phyloP scores from a whole-genome alignment of 2,329 filamentous ascomycete species.

The Alternaria burnsii region DNA sequence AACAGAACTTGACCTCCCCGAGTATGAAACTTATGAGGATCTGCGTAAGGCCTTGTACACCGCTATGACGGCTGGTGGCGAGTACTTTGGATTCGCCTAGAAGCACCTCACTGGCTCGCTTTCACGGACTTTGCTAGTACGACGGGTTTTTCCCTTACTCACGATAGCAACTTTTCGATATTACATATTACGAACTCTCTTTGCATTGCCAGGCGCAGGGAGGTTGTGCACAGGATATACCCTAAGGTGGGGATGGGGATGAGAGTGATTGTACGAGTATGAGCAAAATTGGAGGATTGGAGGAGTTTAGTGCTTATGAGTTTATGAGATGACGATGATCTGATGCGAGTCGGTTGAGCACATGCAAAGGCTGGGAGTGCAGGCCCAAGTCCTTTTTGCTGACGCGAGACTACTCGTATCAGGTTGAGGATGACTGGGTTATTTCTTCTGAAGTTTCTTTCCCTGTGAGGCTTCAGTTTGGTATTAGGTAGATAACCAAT shows the following conservation, averaged over 20 bases:
- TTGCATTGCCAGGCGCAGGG: conserved; percentile 46
- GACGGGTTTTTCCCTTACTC: not conserved
- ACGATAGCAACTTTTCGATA: conserved; percentile 12
- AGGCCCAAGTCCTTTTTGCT: conserved; percentile 31
- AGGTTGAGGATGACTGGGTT: not conserved
- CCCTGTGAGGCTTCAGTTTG: not conserved
- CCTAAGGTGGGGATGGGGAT: conserved; percentile 6
- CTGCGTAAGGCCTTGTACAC: conserved; percentile 89
- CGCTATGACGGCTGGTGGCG: conserved; percentile 96
- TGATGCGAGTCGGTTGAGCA: conserved; percentile 2
- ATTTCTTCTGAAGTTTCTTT: not conserved
- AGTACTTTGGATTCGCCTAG: conserved; percentile 97
- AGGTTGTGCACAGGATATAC: conserved; percentile 18
- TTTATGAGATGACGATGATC: not conserved
- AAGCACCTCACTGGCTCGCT: not conserved
- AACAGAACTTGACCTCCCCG: conserved; percentile 93
- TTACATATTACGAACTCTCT: conserved; percentile 28
- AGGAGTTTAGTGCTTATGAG: not conserved
- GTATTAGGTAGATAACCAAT: conserved; percentile 10
- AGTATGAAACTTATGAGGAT: conserved; percentile 95
- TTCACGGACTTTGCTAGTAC: not conserved
- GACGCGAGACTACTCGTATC: not conserved
- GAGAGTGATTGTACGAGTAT: conserved; percentile 29
- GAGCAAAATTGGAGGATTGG: conserved; percentile 17
- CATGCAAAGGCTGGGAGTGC: conserved; percentile 38